Percentiles rank a stretch among this genome's conserved stretches.
Evolutionary conservation across 108 stramenopile species (phyloP).

Genomic region (Fragilaria crotonensis): DNA sequence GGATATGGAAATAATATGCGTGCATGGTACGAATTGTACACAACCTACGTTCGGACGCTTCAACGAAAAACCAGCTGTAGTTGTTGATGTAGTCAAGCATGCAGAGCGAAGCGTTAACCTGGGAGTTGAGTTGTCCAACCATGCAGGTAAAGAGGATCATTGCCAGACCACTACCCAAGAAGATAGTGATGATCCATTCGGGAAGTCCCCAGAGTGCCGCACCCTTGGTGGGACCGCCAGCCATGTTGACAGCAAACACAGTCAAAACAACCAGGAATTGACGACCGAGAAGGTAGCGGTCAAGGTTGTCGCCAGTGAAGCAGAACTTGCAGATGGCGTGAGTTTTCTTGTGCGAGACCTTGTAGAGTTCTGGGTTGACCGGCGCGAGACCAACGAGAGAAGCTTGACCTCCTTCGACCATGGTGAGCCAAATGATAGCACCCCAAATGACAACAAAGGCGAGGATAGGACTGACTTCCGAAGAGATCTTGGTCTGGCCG

Average conservation of each 20-base stretch:
- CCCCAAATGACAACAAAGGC: too few species aligned
- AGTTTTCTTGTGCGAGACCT: too few species aligned
- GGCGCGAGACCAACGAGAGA: constrained; percentile 70
- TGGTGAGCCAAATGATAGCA: constrained; percentile 52
- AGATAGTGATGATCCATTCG: constrained; percentile 41
- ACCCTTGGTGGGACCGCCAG: constrained; percentile 46
- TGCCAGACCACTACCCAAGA: constrained; percentile 68
- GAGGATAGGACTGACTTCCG: constrained; percentile 44
- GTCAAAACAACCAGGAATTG: too few species aligned
- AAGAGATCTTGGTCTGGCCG: constrained; percentile 49
- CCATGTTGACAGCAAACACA: constrained; percentile 75
- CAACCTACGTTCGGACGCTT: too few species aligned
- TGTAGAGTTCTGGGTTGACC: too few species aligned
- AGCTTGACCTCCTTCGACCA: constrained; percentile 72
- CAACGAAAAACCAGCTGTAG: too few species aligned
- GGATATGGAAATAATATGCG: too few species aligned
- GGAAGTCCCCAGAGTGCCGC: constrained; percentile 58
- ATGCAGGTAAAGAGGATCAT: constrained; percentile 65
- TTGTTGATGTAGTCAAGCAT: too few species aligned
- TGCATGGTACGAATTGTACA: too few species aligned
- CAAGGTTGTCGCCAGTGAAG: constrained; percentile 82
- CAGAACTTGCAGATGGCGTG: constrained; percentile 50
- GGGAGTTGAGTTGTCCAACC: constrained; percentile 73
- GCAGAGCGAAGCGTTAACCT: too few species aligned
- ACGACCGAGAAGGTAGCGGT: constrained; percentile 75